Evolutionary conservation across 768 basidiomycete species (phyloP), one percentile per base, ranked within the genome.

Genomic region (Pisolithus orientalis): DNA sequence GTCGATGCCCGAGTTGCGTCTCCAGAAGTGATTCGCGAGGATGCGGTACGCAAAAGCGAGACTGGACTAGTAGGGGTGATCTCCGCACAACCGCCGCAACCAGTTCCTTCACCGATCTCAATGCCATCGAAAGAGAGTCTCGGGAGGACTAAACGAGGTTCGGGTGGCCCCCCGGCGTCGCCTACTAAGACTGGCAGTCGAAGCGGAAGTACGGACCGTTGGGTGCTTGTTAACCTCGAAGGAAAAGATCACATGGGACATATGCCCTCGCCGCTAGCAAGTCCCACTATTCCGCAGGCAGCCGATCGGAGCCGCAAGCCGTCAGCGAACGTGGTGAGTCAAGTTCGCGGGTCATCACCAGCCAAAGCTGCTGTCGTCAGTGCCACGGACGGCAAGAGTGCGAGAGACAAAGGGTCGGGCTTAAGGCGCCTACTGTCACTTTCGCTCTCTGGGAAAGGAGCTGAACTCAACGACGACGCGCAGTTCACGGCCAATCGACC

Each of bases 151-250:
- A 70, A 53, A 51, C 53, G 57, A 39, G 48, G 49, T 34, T 62
- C 62, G 42, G 58, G 58, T 40, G 55, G 57, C 32, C 56, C 58
- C 25, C 70, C 59, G 16, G 63, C 59, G 11, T 70, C 69, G 31
- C 67, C 69, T 34, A 69, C 61, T 45, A 65, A 71, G 58, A 59
- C 70, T 39, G 67, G 62, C 27, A 62, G 60, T 48, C 57, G 61
- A 53, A 69, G 68, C 44, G 70, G 70, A 39, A 73, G 70, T 42
- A 75, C 77, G 14, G 70, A 80, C 59, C 83, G 83, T 25, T 85
- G 83, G 83, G 83, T 85, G 2, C 68, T 85, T 25, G 79, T 85
- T 37, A 84, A 82, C 48, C 77, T 84, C 14, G 82, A 82, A 53
- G 72, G 74, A 29, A 67, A 69, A 55, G 67, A 65, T 47, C 71